Base-by-base conservation (phyloP, 1,284 basidiomycete species). In the Cryptococcus sp. region DNA sequence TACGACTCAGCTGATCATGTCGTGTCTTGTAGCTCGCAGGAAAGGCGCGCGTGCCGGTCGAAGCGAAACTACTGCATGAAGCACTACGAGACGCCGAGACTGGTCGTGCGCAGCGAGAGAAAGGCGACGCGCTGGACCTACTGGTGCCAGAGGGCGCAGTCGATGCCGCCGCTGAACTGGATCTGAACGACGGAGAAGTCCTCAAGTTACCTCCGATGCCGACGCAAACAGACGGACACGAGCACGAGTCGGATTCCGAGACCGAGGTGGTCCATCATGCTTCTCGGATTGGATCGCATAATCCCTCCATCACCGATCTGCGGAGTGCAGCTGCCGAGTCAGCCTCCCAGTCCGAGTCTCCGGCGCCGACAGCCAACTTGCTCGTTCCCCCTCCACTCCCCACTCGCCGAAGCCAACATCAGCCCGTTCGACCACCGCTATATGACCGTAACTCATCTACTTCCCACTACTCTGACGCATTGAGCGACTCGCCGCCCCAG, bases 41-140 rank as follows among this genome's bases (percentile, higher is more conserved):
- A 17, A 79, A 80, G 62, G 81, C 79, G 35, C 61, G 72, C 5
- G 71, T 80, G 3, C 83, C 83, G 0, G 70, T 66, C 2, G 78
- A 81, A 62, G 81, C 79, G 0, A 75, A 72, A 11, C 58, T 70
- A 0, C 72, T 84, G 6, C 71, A 78, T 49, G 43, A 71, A 10
- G 81, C 82, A 0, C 69, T 84, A 5, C 60, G 72, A 10, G 83
- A 82, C 53, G 82, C 83, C n/a, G 82, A 82, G 56, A 69, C 76
- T 0, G 83, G 83, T n/a, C 62, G 66, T 15, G 82, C 83, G 0
- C 83, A 84, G 60, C 58, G 54, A 7, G 58, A 66, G 27, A 74
- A 73, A 25, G 79, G 76, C 27, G 69, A 71, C 8, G 66, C 69
- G 3, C 73, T 78, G 52, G 71, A 79, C 30, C 65, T 64, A 5